phyloP scores from a whole-genome alignment of 495 filamentous ascomycete species.

The Ramalina intermedia region DNA sequence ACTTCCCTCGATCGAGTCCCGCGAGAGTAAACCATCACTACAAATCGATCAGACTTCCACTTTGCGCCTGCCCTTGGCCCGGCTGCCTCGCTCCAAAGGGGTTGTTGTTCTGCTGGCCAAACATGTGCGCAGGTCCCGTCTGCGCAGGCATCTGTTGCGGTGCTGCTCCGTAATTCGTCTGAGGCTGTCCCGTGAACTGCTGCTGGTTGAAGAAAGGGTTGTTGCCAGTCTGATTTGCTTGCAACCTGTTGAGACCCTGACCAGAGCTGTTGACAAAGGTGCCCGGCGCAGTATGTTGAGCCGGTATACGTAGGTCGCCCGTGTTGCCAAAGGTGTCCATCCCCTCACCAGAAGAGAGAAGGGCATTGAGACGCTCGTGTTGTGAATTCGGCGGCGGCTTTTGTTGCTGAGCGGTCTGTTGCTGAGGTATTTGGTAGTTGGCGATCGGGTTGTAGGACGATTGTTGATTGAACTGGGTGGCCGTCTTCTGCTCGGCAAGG shows the following conservation, averaged over 20 bases:
- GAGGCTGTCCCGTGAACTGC: slow-evolving; percentile 71
- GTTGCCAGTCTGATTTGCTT: slow-evolving; percentile 67
- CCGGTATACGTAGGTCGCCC: slow-evolving; percentile 84
- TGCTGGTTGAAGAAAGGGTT: slow-evolving; percentile 76
- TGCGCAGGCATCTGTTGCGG: slow-evolving; percentile 47
- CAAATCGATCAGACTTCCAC: slow-evolving; percentile 84
- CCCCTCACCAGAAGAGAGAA: slow-evolving; percentile 75
- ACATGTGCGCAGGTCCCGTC: slow-evolving; percentile 56
- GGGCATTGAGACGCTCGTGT: slow-evolving; percentile 75
- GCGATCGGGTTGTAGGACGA: slow-evolving; percentile 35
- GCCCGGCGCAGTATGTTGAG: slow-evolving; percentile 92
- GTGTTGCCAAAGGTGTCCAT: slow-evolving; percentile 96
- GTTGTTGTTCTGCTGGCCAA: slow-evolving; percentile 42
- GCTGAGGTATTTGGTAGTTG: slow-evolving; percentile 34
- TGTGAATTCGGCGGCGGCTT: slow-evolving; percentile 54
- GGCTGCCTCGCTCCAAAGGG: slow-evolving; percentile 52
- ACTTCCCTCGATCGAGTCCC: neutral
- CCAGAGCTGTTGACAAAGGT: slow-evolving; percentile 95
- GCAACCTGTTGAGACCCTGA: slow-evolving; percentile 49
- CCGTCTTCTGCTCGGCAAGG: slow-evolving; percentile 55
- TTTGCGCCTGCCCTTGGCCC: slow-evolving; percentile 51
- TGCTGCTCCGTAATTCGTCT: slow-evolving; percentile 26
- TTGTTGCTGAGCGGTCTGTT: slow-evolving; percentile 33
- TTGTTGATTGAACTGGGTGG: slow-evolving; percentile 34
- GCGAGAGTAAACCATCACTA: slow-evolving; percentile 23